Evolutionary conservation across 306 rosid genomes (phyloP).

Genomic region (Citrullus mucosospermus): DNA sequence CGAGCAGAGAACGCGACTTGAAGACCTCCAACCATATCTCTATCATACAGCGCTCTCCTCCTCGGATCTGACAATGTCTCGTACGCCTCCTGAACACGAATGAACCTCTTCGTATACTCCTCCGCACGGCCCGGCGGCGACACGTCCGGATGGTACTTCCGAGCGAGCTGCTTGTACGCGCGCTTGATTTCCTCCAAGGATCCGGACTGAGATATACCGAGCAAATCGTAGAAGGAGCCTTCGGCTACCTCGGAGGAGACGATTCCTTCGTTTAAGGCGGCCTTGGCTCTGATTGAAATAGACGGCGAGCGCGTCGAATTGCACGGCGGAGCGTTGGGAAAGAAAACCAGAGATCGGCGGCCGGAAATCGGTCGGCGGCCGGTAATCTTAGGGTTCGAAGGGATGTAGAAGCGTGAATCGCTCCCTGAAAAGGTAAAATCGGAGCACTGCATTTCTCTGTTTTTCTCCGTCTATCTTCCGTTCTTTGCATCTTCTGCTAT

Average conservation of each 20-base stretch:
- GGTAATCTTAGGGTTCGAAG: background rate
- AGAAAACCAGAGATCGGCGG: background rate
- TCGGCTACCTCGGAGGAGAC: slow-evolving; percentile 15
- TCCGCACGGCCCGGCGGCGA: slow-evolving; percentile 79
- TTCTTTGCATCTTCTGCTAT: background rate
- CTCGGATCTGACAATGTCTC: slow-evolving; percentile 73
- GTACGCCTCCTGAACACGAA: slow-evolving; percentile 80
- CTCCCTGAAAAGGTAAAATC: slow-evolving; percentile 28
- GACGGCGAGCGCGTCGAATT: slow-evolving; percentile 15
- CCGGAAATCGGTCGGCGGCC: background rate
- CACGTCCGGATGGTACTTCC: slow-evolving; percentile 86
- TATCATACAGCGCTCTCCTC: slow-evolving; percentile 54
- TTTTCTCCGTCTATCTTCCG: background rate
- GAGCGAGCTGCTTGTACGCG: slow-evolving; percentile 76
- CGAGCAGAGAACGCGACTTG: slow-evolving; percentile 57
- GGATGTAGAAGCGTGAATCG: slow-evolving; percentile 40
- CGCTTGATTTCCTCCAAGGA: slow-evolving; percentile 58
- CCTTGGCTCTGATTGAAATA: slow-evolving; percentile 18
- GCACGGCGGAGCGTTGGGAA: background rate
- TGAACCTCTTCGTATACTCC: slow-evolving; percentile 63
- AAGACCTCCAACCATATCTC: slow-evolving; percentile 59
- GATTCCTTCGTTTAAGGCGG: slow-evolving; percentile 29
- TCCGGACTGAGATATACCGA: slow-evolving; percentile 59
- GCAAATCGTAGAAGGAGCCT: slow-evolving; percentile 52
- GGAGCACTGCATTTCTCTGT: slow-evolving; percentile 35